Percentiles rank a stretch among this genome's conserved stretches.
Conservation (phyloP, 202 grass and related monocot species). For the Elaeis oleifera region DNA sequence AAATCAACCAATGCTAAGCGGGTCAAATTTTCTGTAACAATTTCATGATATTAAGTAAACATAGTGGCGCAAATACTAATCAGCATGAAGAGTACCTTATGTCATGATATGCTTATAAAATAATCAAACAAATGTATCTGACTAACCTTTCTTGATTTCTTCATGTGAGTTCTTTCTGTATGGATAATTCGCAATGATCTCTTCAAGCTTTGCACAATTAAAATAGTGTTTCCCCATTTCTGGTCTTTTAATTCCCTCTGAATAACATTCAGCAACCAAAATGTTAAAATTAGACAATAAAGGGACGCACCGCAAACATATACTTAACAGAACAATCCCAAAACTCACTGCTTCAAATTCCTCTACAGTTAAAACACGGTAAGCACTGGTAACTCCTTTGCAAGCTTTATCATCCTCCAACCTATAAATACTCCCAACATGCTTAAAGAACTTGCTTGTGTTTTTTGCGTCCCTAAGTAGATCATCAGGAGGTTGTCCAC, state of each 20-base stretch:
- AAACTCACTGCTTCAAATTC: conserved; percentile 82
- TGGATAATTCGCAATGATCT: conserved; percentile 72
- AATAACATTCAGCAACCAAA: too few relatives aligned
- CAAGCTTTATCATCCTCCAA: conserved; percentile 18
- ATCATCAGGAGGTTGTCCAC: conserved; percentile 83
- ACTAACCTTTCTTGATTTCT: conserved; percentile 65
- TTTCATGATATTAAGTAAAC: conserved; percentile 16
- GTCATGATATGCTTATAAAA: not conserved
- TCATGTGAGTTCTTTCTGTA: conserved; percentile 64
- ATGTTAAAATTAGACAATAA: conserved; percentile 1
- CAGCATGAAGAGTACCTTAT: too few relatives aligned
- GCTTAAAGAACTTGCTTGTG: conserved; percentile 74
- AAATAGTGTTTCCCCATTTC: conserved; percentile 85
- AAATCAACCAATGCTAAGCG: conserved; percentile 93
- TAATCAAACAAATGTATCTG: conserved; percentile 17
- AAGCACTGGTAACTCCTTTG: conserved; percentile 42
- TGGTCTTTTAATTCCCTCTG: conserved; percentile 78
- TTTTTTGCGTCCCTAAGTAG: conserved; percentile 77
- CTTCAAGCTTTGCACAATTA: conserved; percentile 70
- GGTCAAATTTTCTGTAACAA: conserved; percentile 51
- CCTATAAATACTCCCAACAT: conserved; percentile 50
- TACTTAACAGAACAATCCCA: conserved; percentile 15
- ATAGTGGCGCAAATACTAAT: too few relatives aligned
- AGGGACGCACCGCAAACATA: not conserved
- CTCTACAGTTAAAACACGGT: conserved; percentile 71